A percentile compares a stretch with the other conserved stretches of the same genome.
These are phyloP conservation scores for Calonectria hawksworthii DNA, from an alignment of 2,329 filamentous ascomycete species.

Conservation along the genomic window DNA sequence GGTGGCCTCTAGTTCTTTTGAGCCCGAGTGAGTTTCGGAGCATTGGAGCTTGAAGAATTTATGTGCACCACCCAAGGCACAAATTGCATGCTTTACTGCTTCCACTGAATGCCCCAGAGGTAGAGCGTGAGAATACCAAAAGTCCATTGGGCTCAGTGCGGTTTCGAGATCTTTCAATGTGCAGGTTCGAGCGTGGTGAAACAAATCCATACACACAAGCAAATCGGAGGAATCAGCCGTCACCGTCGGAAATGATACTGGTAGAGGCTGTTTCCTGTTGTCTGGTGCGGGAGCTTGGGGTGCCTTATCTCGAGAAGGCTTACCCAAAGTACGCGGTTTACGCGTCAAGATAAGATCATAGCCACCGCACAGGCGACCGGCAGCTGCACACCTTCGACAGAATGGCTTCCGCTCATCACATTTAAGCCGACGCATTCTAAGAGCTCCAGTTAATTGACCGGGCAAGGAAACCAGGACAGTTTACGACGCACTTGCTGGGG, in stretches of 20 bases:
- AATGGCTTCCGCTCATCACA: not conserved
- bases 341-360: not conserved
- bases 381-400: not conserved
- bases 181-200: not conserved
- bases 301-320: not conserved
- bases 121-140: not conserved
- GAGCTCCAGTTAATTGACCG: not conserved
- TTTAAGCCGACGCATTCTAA: not conserved
- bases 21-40: not conserved
- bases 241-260: not conserved
- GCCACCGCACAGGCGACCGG: not conserved
- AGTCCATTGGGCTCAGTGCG: not conserved
- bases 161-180: constrained; percentile 3
- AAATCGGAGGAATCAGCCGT: not conserved
- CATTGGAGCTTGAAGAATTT: not conserved
- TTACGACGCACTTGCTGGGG: not conserved
- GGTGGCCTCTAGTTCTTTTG: not conserved
- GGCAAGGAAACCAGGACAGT: not conserved
- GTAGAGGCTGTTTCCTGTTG: not conserved
- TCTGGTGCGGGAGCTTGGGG: not conserved
- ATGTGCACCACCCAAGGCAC: not conserved
- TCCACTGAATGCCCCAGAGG: not conserved
- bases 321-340: not conserved
- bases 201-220: not conserved
- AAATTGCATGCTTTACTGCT: not conserved